Conservation (phyloP, 306 rosid species). For the Cicer pinnatifidum region DNA sequence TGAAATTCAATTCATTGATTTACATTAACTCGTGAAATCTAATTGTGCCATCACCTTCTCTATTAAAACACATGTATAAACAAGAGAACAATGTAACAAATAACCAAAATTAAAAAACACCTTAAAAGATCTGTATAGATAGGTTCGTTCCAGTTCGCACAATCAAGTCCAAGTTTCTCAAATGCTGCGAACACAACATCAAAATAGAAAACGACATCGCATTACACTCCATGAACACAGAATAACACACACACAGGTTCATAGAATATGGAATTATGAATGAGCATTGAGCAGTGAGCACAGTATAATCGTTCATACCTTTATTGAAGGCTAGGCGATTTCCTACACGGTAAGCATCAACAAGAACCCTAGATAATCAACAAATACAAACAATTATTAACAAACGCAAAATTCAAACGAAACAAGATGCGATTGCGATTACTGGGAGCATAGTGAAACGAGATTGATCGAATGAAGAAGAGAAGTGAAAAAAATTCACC, state of each 20-base stretch:
- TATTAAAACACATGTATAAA: constrained; percentile 1
- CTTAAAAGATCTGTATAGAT: constrained; percentile 81
- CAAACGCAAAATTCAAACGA: background rate
- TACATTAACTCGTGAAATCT: background rate
- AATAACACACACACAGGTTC: background rate
- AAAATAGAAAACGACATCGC: background rate
- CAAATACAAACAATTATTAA: constrained; percentile 17
- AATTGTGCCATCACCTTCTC: background rate
- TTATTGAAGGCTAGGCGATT: constrained; percentile 80
- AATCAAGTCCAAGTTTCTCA: constrained; percentile 87
- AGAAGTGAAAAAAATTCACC: constrained; percentile 51
- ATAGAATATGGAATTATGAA: background rate
- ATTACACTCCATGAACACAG: constrained; percentile 15
- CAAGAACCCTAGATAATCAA: constrained; percentile 66
- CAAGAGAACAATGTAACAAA: constrained; percentile 17
- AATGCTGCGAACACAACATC: constrained; percentile 60
- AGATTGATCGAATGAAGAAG: background rate
- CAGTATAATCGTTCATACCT: constrained; percentile 53
- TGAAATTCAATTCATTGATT: constrained; percentile 20
- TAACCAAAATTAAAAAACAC: constrained; percentile 45
- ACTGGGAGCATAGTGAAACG: background rate
- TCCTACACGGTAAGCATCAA: constrained; percentile 81
- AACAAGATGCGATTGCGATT: background rate
- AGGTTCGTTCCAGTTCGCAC: constrained; percentile 92
- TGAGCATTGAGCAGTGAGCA: background rate